A percentile compares a stretch with the other conserved stretches of the same genome.
Evolutionary conservation across 495 filamentous ascomycete species (phyloP).

Genomic region (Pseudoneurospora amorphoporcata): DNA sequence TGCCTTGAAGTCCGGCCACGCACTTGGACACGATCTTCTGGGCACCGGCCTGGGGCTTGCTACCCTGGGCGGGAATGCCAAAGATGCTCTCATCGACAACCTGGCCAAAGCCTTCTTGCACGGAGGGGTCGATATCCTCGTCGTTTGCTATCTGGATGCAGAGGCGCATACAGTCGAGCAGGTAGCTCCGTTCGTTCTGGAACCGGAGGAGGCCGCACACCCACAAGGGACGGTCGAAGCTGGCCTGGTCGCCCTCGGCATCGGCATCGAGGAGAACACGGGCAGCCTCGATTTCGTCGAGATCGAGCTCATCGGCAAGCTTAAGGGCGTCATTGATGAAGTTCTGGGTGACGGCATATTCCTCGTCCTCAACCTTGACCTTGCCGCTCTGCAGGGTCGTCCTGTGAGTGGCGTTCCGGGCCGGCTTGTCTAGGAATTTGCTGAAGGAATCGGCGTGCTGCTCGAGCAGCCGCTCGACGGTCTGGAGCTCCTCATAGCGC

Average conservation of each 20-base stretch:
- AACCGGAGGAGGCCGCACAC: slow-evolving; percentile 73
- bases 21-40: slow-evolving; percentile 55
- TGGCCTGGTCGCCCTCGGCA: slow-evolving; percentile 51
- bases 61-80: slow-evolving; percentile 17
- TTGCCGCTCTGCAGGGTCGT: slow-evolving; percentile 46
- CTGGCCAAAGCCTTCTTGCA: slow-evolving; percentile 27
- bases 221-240: slow-evolving; percentile 56
- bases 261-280: slow-evolving; percentile 57
- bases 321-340: slow-evolving; percentile 71
- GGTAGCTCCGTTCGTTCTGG: slow-evolving; percentile 64
- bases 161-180: slow-evolving; percentile 75
- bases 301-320: slow-evolving; percentile 73
- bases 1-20: slow-evolving; percentile 57
- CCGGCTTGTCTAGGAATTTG: slow-evolving; percentile 64
- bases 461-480: slow-evolving; percentile 57
- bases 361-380: slow-evolving; percentile 54
- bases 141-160: slow-evolving; percentile 57
- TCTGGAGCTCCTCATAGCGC: slow-evolving; percentile 50
- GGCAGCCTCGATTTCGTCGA: slow-evolving; percentile 83
- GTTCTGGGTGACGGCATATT: slow-evolving; percentile 75
- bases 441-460: slow-evolving; percentile 60
- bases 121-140: slow-evolving; percentile 27
- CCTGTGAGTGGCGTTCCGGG: slow-evolving; percentile 57
- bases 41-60: slow-evolving; percentile 1
- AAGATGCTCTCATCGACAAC: slow-evolving; percentile 32